Conservation (phyloP, 768 basidiomycete genomes). For the Leccinum uliginosum region DNA sequence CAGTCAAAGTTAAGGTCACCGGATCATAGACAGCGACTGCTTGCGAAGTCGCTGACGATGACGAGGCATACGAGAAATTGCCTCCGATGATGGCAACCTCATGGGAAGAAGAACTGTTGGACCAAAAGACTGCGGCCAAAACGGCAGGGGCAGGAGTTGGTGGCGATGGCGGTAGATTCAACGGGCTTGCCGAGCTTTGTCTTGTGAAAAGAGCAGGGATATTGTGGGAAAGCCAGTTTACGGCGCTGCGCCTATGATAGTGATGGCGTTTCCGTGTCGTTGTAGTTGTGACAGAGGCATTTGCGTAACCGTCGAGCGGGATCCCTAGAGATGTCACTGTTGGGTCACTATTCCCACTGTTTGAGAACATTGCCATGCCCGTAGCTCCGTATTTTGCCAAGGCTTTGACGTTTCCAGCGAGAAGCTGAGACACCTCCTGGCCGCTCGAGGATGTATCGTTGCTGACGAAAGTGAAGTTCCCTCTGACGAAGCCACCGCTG, state of each 20-base stretch:
- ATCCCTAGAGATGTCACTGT: slow-evolving; percentile 57
- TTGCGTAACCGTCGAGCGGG: slow-evolving; percentile 43
- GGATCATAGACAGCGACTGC: slow-evolving; percentile 73
- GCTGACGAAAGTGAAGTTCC: slow-evolving; percentile 63
- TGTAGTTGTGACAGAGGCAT: slow-evolving; percentile 29
- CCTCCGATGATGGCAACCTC: slow-evolving; percentile 83
- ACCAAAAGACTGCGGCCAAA: slow-evolving; percentile 87
- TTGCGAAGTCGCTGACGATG: slow-evolving; percentile 39
- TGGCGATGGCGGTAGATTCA: slow-evolving; percentile 52
- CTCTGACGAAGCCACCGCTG: slow-evolving; percentile 68
- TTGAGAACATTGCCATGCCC: slow-evolving; percentile 76
- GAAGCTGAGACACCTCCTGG: slow-evolving; percentile 45
- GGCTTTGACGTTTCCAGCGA: slow-evolving; percentile 63
- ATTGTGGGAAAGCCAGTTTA: slow-evolving; percentile 47
- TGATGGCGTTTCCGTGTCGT: slow-evolving; percentile 37
- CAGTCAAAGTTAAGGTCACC: slow-evolving; percentile 41
- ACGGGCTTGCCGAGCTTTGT: slow-evolving; percentile 44
- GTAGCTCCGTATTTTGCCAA: slow-evolving; percentile 65
- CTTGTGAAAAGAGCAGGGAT: slow-evolving; percentile 42
- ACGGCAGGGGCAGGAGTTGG: slow-evolving; percentile 73
- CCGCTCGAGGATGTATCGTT: slow-evolving; percentile 53
- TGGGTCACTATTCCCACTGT: slow-evolving; percentile 54
- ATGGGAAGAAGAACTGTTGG: slow-evolving; percentile 61
- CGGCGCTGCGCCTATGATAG: slow-evolving; percentile 32
- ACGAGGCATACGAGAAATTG: slow-evolving; percentile 67